Conservation (phyloP, 202 grass and related monocot species). For the Miscanthus sacchariflorus region DNA sequence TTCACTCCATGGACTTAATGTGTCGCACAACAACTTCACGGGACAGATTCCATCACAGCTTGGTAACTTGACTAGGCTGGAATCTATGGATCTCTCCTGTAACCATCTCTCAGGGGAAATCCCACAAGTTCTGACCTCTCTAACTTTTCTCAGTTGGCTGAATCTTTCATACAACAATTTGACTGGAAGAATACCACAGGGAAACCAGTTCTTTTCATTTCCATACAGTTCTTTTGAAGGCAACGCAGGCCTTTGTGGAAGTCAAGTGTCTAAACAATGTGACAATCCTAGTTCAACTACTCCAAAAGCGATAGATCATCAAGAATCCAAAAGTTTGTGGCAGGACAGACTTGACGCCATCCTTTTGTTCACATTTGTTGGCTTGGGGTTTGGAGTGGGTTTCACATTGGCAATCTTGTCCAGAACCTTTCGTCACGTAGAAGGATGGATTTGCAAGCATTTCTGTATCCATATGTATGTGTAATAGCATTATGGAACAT, state of each 20-base stretch:
- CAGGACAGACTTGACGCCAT: not conserved
- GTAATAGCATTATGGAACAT: no score
- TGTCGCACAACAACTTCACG: slow-evolving; percentile 51
- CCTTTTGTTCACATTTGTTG: slow-evolving; percentile 44
- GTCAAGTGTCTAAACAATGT: slow-evolving; percentile 48
- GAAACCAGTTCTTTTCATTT: slow-evolving; percentile 37
- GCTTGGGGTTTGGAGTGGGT: slow-evolving; percentile 40
- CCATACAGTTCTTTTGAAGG: slow-evolving; percentile 42
- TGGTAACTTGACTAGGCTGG: slow-evolving; percentile 41
- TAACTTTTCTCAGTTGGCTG: slow-evolving; percentile 55
- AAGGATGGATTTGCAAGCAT: no score
- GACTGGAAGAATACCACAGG: slow-evolving; percentile 45
- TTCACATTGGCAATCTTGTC: slow-evolving; percentile 12
- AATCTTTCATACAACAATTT: slow-evolving; percentile 76
- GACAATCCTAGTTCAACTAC: not conserved
- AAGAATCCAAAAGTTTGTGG: no score
- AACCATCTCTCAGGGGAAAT: slow-evolving; percentile 66
- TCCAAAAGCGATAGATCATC: no score
- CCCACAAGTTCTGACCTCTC: slow-evolving; percentile 44
- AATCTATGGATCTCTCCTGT: slow-evolving; percentile 67
- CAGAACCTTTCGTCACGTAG: no score
- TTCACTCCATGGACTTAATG: slow-evolving; percentile 56
- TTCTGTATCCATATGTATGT: no score
- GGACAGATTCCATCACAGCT: slow-evolving; percentile 58
- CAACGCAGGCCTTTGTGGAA: slow-evolving; percentile 55